phyloP scores from a whole-genome alignment of 2,329 filamentous ascomycete species.

The Colletotrichum trifolii region DNA sequence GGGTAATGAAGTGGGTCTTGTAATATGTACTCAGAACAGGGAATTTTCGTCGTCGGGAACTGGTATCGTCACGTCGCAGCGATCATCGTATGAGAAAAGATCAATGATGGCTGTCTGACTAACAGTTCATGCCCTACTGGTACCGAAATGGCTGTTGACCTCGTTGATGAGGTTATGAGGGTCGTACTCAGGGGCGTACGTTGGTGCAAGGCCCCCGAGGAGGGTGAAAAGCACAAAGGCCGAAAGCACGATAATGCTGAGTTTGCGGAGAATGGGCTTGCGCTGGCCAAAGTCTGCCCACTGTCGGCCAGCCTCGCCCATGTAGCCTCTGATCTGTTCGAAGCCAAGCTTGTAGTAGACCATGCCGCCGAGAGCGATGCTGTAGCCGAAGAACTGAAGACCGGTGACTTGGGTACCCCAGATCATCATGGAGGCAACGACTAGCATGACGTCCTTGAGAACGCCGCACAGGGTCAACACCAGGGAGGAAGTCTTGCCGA shows the following conservation, averaged over 20 bases:
- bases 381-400: constrained; percentile 87
- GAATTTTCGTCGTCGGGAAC: constrained; percentile 25
- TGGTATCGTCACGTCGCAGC: constrained; percentile 33
- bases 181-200: constrained; percentile 66
- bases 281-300: constrained; percentile 88
- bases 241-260: constrained; percentile 74
- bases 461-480: constrained; percentile 89
- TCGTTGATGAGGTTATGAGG: constrained; percentile 60
- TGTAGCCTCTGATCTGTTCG: constrained; percentile 85
- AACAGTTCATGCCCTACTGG: constrained; percentile 38
- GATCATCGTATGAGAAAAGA: constrained; percentile 6
- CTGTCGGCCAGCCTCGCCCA: constrained; percentile 76
- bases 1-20: constrained; percentile 25
- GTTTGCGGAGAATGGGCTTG: constrained; percentile 81
- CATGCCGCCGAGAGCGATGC: constrained; percentile 81
- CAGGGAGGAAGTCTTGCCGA: constrained; percentile 87
- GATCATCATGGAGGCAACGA: constrained; percentile 82
- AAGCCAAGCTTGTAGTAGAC: constrained; percentile 88
- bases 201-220: constrained; percentile 74
- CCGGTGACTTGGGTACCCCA: constrained; percentile 80
- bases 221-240: constrained; percentile 76
- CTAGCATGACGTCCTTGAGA: constrained; percentile 87
- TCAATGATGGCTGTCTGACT: constrained; percentile 1
- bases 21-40: constrained; percentile 36
- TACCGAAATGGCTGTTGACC: constrained; percentile 62